phyloP scores from a whole-genome alignment of 768 basidiomycete species.

The Candolleomyces efflorescens region DNA sequence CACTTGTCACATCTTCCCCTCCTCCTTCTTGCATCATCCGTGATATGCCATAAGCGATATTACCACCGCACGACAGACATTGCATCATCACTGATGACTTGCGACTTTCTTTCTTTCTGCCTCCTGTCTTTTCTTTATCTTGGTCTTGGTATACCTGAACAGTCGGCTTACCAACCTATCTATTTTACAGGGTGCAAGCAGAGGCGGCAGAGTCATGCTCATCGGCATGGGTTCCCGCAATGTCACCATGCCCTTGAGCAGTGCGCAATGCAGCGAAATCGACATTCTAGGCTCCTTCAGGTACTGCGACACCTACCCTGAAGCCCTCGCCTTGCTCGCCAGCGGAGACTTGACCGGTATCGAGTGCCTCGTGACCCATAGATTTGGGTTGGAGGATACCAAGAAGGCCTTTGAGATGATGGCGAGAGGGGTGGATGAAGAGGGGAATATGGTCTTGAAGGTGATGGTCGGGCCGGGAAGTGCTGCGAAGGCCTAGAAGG shows the following conservation, averaged over 20 bases:
- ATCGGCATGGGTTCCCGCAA: conserved; percentile 94
- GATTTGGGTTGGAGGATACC: conserved; percentile 60
- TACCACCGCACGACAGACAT: background rate
- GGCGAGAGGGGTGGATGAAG: conserved; percentile 68
- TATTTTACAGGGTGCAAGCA: conserved; percentile 59
- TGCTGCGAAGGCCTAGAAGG: background rate
- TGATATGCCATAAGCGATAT: background rate
- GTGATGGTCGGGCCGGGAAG: conserved; percentile 61
- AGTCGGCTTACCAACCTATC: conserved; percentile 2
- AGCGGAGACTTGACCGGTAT: conserved; percentile 62
- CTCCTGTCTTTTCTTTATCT: conserved; percentile 9
- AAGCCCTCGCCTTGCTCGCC: conserved; percentile 73
- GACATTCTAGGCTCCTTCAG: conserved; percentile 92
- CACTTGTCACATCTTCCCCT: background rate
- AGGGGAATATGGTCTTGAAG: conserved; percentile 84
- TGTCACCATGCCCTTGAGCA: conserved; percentile 76
- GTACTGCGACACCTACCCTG: conserved; percentile 86
- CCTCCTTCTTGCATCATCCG: conserved; percentile 1
- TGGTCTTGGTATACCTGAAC: background rate
- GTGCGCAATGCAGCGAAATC: conserved; percentile 83
- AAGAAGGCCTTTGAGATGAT: conserved; percentile 81
- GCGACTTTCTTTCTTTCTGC: conserved; percentile 8
- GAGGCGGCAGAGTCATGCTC: conserved; percentile 89
- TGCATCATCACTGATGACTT: background rate
- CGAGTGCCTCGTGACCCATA: conserved; percentile 77